phyloP scores from a whole-genome alignment of 2,329 filamentous ascomycete genomes.

The Elsinoe fawcettii region DNA sequence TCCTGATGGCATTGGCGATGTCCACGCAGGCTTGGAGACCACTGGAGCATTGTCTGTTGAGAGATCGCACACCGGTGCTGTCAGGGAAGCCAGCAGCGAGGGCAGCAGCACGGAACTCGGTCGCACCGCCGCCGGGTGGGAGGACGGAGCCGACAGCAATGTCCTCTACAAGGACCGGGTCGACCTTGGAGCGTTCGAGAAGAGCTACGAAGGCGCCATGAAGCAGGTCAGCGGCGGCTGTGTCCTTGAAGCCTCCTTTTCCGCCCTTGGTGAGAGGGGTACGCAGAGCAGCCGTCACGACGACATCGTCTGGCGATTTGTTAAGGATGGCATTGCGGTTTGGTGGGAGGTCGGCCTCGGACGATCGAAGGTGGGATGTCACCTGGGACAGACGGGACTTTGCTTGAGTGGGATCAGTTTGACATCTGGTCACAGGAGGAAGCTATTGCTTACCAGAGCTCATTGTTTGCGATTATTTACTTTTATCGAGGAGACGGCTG shows the following conservation, averaged over 20 bases:
- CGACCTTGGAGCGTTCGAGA: constrained; percentile 77
- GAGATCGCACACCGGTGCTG: constrained; percentile 69
- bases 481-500: neutral
- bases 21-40: constrained; percentile 90
- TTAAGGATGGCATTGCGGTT: constrained; percentile 39
- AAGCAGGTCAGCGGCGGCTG: constrained; percentile 75
- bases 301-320: constrained; percentile 61
- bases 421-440: neutral
- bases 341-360: constrained; percentile 29
- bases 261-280: constrained; percentile 89
- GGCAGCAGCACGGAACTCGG: constrained; percentile 89
- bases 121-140: constrained; percentile 86
- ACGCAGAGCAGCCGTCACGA: constrained; percentile 86
- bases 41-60: constrained; percentile 92
- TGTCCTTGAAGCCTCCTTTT: constrained; percentile 94
- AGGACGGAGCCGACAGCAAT: constrained; percentile 87
- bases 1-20: constrained; percentile 83
- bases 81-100: constrained; percentile 88
- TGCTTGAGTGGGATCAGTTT: constrained; percentile 31
- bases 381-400: constrained; percentile 54
- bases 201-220: constrained; percentile 74
- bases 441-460: neutral
- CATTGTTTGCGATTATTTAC: neutral
- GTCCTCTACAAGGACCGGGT: constrained; percentile 82
- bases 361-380: constrained; percentile 46